Percentiles rank a stretch among this genome's conserved stretches.
Evolutionary conservation across 345 rosid genomes (phyloP).

Genomic region (Euphorbia peplus): DNA sequence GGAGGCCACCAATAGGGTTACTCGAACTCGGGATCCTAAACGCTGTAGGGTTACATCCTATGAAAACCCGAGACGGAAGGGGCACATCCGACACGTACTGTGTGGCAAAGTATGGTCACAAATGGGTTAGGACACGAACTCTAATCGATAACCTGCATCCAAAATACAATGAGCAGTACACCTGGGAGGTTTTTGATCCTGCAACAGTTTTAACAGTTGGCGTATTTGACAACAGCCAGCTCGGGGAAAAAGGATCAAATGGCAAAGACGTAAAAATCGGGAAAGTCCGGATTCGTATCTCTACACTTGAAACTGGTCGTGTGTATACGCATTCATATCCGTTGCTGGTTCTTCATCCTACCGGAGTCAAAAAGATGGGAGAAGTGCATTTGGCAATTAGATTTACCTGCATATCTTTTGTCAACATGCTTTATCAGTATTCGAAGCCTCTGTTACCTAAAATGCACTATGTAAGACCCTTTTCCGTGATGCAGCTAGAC

Average conservation of each 20-base stretch:
- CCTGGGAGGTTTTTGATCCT: slow-evolving; percentile 34
- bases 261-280: slow-evolving; percentile 34
- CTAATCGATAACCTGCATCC: slow-evolving; percentile 26
- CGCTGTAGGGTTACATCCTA: slow-evolving; percentile 33
- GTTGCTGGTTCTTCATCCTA: slow-evolving; percentile 30
- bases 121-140: slow-evolving; percentile 36
- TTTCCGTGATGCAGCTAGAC: slow-evolving; percentile 29
- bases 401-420: slow-evolving; percentile 31
- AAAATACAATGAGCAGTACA: slow-evolving; percentile 34
- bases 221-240: slow-evolving; percentile 30
- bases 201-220: slow-evolving; percentile 36
- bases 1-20: slow-evolving; percentile 36
- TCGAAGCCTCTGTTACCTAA: slow-evolving; percentile 27
- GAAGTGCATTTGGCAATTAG: slow-evolving; percentile 36
- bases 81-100: slow-evolving; percentile 35
- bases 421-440: slow-evolving; percentile 33
- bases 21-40: slow-evolving; percentile 32
- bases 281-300: slow-evolving; percentile 32
- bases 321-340: slow-evolving; percentile 35
- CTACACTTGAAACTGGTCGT: slow-evolving; percentile 35
- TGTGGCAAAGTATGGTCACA: slow-evolving; percentile 34
- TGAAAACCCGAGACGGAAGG: slow-evolving; percentile 34
- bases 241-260: slow-evolving; percentile 27
- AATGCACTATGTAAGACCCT: slow-evolving; percentile 37
- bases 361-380: slow-evolving; percentile 34